Percentiles rank a stretch among this genome's conserved stretches.
These are phyloP conservation scores for Plasmodiophora brassicae DNA, from an alignment of 208 protist genomes.

Conservation along the genomic window DNA sequence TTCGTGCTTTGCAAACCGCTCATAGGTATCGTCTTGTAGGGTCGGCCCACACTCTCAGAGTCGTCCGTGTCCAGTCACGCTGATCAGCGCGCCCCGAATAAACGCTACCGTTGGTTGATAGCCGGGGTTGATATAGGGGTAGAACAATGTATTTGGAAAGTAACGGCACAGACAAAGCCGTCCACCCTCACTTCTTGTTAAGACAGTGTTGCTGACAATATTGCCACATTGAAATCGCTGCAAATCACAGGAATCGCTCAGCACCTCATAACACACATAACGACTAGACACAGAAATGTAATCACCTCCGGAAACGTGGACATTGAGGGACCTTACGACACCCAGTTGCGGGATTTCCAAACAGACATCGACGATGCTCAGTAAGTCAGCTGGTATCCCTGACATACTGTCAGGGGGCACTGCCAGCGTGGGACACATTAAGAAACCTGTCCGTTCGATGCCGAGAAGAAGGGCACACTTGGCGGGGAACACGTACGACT, in stretches of 20 bases:
- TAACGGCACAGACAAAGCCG: background rate
- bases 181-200: background rate
- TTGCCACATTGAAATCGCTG: background rate
- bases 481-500: background rate
- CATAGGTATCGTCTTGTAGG: background rate
- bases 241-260: background rate
- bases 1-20: background rate
- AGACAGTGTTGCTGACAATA: background rate
- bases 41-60: background rate
- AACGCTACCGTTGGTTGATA: no score
- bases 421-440: no score
- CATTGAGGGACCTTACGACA: background rate
- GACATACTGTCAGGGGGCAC: background rate
- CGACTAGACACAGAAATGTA: background rate
- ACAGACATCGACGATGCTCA: background rate
- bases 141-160: no score
- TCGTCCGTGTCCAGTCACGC: conserved; percentile 23
- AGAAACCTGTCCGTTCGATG: background rate
- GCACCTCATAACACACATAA: background rate
- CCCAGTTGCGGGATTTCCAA: background rate
- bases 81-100: no score
- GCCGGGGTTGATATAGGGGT: no score
- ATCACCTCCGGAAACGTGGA: conserved; percentile 22
- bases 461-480: background rate
- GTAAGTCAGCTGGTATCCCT: background rate